A percentile compares a stretch with the other conserved stretches of the same genome.
phyloP scores from a whole-genome alignment of 2,329 filamentous ascomycete genomes.

The Emericellopsis cladophorae region DNA sequence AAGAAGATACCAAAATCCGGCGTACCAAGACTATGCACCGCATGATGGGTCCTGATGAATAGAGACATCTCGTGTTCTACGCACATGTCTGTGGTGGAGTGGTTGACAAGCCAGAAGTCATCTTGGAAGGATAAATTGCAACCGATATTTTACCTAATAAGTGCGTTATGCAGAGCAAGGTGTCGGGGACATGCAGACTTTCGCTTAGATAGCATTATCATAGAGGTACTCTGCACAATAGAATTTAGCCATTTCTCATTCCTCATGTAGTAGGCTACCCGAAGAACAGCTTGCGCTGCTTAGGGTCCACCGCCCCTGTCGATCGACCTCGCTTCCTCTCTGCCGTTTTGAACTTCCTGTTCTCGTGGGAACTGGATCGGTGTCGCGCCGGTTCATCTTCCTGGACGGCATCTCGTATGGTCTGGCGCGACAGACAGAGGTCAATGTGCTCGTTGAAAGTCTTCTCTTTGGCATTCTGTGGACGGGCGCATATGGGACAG shows the following conservation, averaged over 20 bases:
- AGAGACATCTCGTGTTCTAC: constrained; percentile 5
- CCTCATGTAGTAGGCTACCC: constrained; percentile 14
- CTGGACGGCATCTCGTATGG: constrained; percentile 74
- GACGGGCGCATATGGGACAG: constrained; percentile 76
- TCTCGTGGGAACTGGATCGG: constrained; percentile 16
- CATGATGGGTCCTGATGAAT: constrained; percentile 10
- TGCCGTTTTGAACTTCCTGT: constrained; percentile 19
- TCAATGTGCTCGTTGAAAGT: constrained; percentile 89
- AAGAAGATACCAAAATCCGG: constrained; percentile 15
- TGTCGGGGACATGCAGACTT: background rate
- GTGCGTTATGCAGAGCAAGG: background rate
- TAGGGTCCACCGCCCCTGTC: constrained; percentile 21
- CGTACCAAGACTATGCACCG: constrained; percentile 13
- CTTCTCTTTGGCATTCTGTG: constrained; percentile 62
- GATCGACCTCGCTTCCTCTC: constrained; percentile 27
- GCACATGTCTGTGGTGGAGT: too few relatives aligned
- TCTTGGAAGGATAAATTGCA: background rate
- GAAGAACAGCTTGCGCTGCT: constrained; percentile 41
- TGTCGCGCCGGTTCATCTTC: constrained; percentile 20
- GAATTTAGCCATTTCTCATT: constrained; percentile 31
- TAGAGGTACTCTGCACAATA: constrained; percentile 16
- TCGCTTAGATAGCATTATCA: background rate
- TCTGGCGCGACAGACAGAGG: constrained; percentile 72
- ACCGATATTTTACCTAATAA: too few relatives aligned
- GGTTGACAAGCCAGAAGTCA: background rate